Percentiles rank a stretch among this genome's conserved stretches.
Conservation (phyloP, 2,329 filamentous ascomycete genomes). For the Colletotrichum plurivorum region DNA sequence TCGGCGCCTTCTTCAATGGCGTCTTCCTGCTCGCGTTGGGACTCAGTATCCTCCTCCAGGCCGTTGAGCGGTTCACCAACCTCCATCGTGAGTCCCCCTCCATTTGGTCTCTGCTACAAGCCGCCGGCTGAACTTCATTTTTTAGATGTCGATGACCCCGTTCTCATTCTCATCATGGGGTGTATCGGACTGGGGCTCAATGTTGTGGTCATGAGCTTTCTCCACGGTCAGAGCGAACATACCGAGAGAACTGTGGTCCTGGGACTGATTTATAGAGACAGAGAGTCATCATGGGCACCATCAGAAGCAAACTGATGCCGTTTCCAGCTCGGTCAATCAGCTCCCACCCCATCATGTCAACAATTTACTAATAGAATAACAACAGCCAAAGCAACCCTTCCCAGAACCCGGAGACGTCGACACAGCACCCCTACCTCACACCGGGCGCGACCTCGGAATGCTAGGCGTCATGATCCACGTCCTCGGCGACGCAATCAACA, state of each 20-base stretch:
- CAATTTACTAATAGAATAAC: no score
- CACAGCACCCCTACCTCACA: slow-evolving; percentile 7
- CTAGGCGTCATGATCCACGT: slow-evolving; percentile 80
- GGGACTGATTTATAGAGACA: neutral
- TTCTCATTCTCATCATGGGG: slow-evolving; percentile 78
- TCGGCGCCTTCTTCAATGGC: slow-evolving; percentile 87
- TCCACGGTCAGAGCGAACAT: slow-evolving; percentile 67
- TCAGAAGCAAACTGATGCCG: neutral
- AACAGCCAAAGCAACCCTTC: neutral
- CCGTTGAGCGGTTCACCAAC: slow-evolving; percentile 77
- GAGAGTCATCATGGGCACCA: neutral
- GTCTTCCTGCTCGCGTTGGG: slow-evolving; percentile 80
- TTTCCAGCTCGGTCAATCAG: neutral
- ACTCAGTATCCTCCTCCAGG: slow-evolving; percentile 80
- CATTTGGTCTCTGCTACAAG: neutral
- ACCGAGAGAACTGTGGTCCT: no score
- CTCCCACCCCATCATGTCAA: no score
- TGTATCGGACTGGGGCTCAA: slow-evolving; percentile 77
- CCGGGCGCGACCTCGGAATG: slow-evolving; percentile 75
- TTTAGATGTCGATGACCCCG: slow-evolving; percentile 74
- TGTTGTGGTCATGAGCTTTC: slow-evolving; percentile 73
- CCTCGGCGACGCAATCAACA: slow-evolving; percentile 81
- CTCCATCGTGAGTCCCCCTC: slow-evolving; percentile 62
- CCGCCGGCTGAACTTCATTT: neutral
- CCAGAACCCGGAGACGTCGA: neutral